Base-by-base conservation (phyloP, 768 basidiomycete species). In the Punctularia strigosozonata region DNA sequence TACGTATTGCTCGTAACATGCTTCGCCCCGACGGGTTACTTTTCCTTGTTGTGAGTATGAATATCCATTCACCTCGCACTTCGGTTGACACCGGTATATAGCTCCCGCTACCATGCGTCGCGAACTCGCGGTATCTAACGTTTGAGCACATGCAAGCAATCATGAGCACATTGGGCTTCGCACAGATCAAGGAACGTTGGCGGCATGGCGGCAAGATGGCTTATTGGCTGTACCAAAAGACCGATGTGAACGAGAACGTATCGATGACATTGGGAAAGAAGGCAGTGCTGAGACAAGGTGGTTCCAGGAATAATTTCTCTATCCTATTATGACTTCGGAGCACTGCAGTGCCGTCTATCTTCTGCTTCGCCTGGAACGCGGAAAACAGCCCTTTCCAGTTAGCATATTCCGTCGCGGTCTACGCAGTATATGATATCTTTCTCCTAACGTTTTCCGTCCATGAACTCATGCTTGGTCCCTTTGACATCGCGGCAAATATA, bases 91-190 rank as follows among this genome's bases (percentile, higher is more conserved):
- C 13, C n/a, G 18, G 21, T 15, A 25, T 31, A 4, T 17, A 88
- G 85, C 74, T 95, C 8, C 91, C 91, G 2, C 64, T 81, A 14
- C 80, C 91, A 3, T 95, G 91, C 53, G 68, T 92, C 12, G 55
- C 65, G 21, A 95, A 95, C 55, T 92, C 90, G 4, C 75, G 91
- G 12, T 92, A 91, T 54, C 58, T 87, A 45, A 73, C 78, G 7
- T 63, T 71, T 14, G 68, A 72, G 15, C 70, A 69, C 32, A 65
- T 91, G 5, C 57, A 57, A 18, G 53, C 53, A 3, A 58, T 88
- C 31, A 78, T 88, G 79, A 41, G 51, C 0, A 49, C 59, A 5
- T 52, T 88, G 5, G 86, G 86, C 0, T 91, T 90, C 51, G 50
- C 46, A 1, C 61, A 76, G 50, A 52, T 81, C 17, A 66, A 70